phyloP scores from a whole-genome alignment of 768 basidiomycete genomes.

The Lanmaoa rubissima region DNA sequence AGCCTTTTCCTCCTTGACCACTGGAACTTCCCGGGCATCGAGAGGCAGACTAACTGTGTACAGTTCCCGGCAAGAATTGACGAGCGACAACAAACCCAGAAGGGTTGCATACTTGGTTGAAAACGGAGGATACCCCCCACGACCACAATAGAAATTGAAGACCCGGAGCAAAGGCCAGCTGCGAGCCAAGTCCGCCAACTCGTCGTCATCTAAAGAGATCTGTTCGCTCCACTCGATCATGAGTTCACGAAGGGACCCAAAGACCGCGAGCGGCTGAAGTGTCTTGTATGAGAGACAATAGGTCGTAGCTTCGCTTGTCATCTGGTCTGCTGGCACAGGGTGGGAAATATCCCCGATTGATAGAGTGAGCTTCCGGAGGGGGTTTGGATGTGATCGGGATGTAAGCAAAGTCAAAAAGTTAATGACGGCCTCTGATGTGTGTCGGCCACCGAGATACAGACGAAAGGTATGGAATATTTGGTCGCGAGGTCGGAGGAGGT shows the following conservation, averaged over 20 bases:
- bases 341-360: not conserved
- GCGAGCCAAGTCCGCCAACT: constrained; percentile 4
- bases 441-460: not conserved
- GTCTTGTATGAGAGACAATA: constrained; percentile 9
- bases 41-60: not conserved
- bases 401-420: constrained; percentile 2
- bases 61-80: not conserved
- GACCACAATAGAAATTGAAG: constrained; percentile 4
- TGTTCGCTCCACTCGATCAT: constrained; percentile 11
- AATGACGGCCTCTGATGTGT: not conserved
- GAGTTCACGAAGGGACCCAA: constrained; percentile 3
- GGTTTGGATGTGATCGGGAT: not conserved
- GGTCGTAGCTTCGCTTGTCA: not conserved
- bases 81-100: constrained; percentile 6
- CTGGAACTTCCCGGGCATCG: constrained; percentile 15
- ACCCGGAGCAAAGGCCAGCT: constrained; percentile 7
- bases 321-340: not conserved
- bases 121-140: constrained; percentile 3
- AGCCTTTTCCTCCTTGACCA: not conserved
- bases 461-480: constrained; percentile 9
- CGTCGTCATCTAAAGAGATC: constrained; percentile 8
- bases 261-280: constrained; percentile 1
- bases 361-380: not conserved
- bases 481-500: constrained; percentile 5
- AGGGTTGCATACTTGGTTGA: constrained; percentile 9